Base-by-base conservation (phyloP, 2,329 filamentous ascomycete species). In the Thielaviopsis euricoi region DNA sequence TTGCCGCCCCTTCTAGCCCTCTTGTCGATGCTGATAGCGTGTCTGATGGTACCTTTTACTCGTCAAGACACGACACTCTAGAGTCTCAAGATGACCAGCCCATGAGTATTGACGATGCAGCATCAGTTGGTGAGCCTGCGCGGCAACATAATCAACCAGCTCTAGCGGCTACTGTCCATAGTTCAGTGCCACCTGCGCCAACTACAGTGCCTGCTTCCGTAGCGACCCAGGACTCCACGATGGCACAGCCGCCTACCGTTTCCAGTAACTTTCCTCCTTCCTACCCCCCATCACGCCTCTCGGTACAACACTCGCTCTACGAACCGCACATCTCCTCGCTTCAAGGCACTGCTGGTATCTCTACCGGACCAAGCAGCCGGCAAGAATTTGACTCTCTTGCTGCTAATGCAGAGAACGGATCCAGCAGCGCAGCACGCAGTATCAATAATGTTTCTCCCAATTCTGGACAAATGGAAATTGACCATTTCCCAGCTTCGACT, bases 21-120 rank as follows among this genome's bases (percentile, higher is more conserved):
- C n/a, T 9, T 21, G 15, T 79, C 65, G 71, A 76, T 68, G 74
- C 75, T 75, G 79, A 80, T 73, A 75, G 75, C 64, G 76, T 71
- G 64, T 60, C 58, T 22, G 86, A 94, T 69, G 89, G 94, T 67
- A 93, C 89, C 48, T 95, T 95, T 71, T 96, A 97, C 75, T 96
- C 91, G 64, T 96, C 90, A 72, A 87, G 86, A 73, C 85, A 90
- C 74, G 87, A 90, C 69, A 95, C 89, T 62, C 80, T 80, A 61
- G 76, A 80, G 58, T 76, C 75, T 29, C 73, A 71, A 9, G 57
- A 52, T 15, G 52, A 56, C 43, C 55, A 58, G 48, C 37, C 58
- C 19, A 58, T 60, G 52, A 60, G 58, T 53, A 55, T 58, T 49
- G 53, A 56, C 33, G 58, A 60, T 50, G 58, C 55, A 23, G 58